Base-by-base conservation (phyloP, 345 rosid species). In the Tarenaya hassleriana region DNA sequence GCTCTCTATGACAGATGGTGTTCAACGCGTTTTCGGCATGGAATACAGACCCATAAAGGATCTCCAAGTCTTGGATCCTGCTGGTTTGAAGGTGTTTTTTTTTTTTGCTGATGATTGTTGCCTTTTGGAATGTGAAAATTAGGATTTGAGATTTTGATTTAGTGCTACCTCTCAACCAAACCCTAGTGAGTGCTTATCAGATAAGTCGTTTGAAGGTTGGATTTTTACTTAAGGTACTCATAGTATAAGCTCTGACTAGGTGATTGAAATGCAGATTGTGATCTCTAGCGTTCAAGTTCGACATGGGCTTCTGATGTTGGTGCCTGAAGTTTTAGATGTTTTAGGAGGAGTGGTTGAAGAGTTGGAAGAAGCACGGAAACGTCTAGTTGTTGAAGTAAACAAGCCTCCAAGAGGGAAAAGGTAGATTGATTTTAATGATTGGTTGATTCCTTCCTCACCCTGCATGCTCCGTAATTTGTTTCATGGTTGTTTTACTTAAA, bases 331-430 rank as follows among this genome's bases (percentile, higher is more conserved):
- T 61, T 17, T 88, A 38, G 81, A 79, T 72, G 86, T 88, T 56
- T 64, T 88, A 47, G 98, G 95, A 56, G 98, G 98, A 56, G 51
- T 76, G 65, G 95, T 75, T 57, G 84, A 76, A 49, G 88, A 81
- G 64, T 54, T 92, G 61, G 95, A 92, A 52, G 81, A 78, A 13
- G 94, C 94, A 54, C 69, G 74, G 11, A 78, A 64, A 61, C 79
- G 74, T 50, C 86, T 92, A 51, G 85, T 81, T 58, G 50, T 65
- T 33, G 94, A 88, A 83, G 86, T 88, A 53, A 83, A 83, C 65
- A 92, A 85, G 60, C 98, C 95, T 55, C 88, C 97, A 24, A 81
- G 97, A 71, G 98, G 97, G 58, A 92, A 57, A 77, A 88, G 98
- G 97, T 91, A 76, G 7, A 32, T 55, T 17, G 41, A 13, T 49